Evolutionary conservation across 495 filamentous ascomycete genomes (phyloP).

Genomic region (Glonium stellatum): DNA sequence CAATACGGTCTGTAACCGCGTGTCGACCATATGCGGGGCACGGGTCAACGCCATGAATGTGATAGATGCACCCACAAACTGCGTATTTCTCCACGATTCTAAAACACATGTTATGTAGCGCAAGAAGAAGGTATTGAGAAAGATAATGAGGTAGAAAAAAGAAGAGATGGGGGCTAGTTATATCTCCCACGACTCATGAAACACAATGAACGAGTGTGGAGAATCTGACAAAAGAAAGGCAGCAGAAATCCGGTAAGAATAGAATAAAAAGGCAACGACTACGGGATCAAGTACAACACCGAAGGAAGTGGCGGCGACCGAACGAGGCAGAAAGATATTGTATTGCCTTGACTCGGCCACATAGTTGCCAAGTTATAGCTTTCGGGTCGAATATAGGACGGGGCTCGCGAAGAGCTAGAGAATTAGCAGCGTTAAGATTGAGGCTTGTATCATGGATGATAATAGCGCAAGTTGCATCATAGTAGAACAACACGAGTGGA

Average conservation of each 20-base stretch:
- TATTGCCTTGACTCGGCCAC: background rate
- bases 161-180: background rate
- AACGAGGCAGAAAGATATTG: background rate
- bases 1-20: conserved; percentile 22
- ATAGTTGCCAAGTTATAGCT: background rate
- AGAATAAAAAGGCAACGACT: background rate
- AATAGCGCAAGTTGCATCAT: conserved; percentile 2
- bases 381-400: background rate
- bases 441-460: background rate
- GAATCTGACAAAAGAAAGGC: background rate
- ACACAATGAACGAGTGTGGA: background rate
- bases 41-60: conserved; percentile 30
- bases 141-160: background rate
- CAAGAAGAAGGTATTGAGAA: background rate
- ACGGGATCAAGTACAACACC: background rate
- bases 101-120: conserved; percentile 26
- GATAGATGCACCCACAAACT: conserved; percentile 31
- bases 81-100: conserved; percentile 31
- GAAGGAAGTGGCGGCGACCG: background rate
- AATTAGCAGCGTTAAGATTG: background rate
- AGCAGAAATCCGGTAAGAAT: background rate
- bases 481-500: background rate
- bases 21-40: conserved; percentile 29
- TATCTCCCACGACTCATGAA: background rate
- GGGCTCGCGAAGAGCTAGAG: background rate